A percentile compares a stretch with the other conserved stretches of the same genome.
These are phyloP conservation scores for Spergularia bocconei DNA, from an alignment of 148 eudicot genomes.

Conservation along the genomic window DNA sequence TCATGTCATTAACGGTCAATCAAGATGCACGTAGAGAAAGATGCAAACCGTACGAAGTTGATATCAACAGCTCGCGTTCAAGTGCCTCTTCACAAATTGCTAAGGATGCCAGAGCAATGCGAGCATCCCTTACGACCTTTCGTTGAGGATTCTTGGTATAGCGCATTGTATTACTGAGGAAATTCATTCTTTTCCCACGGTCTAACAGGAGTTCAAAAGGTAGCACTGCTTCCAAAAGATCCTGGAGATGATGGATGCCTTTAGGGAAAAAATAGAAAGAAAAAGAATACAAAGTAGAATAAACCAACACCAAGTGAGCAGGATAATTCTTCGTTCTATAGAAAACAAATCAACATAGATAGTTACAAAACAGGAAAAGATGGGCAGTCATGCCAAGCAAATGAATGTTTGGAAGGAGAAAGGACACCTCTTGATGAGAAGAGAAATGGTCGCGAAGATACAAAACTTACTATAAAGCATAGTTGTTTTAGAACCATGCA, in stretches of 20 bases:
- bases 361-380: not conserved
- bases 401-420: no score
- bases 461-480: not conserved
- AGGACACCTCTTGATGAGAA: not conserved
- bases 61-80: constrained; percentile 78
- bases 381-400: not conserved
- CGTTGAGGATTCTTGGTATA: constrained; percentile 47
- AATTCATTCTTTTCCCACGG: constrained; percentile 64
- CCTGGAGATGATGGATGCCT: constrained; percentile 48
- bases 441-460: not conserved
- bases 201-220: constrained; percentile 84
- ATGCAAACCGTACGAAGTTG: constrained; percentile 76
- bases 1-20: not conserved
- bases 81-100: constrained; percentile 89
- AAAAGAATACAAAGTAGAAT: not conserved
- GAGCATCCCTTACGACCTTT: constrained; percentile 87
- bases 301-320: not conserved
- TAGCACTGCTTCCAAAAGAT: constrained; percentile 82
- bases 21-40: not conserved
- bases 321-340: no score
- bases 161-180: constrained; percentile 41
- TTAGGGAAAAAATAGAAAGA: constrained; percentile 11
- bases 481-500: not conserved
- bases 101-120: constrained; percentile 71
- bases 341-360: not conserved